Base-by-base conservation (phyloP, 2,329 filamentous ascomycete genomes). In the Fusarium sp. region DNA sequence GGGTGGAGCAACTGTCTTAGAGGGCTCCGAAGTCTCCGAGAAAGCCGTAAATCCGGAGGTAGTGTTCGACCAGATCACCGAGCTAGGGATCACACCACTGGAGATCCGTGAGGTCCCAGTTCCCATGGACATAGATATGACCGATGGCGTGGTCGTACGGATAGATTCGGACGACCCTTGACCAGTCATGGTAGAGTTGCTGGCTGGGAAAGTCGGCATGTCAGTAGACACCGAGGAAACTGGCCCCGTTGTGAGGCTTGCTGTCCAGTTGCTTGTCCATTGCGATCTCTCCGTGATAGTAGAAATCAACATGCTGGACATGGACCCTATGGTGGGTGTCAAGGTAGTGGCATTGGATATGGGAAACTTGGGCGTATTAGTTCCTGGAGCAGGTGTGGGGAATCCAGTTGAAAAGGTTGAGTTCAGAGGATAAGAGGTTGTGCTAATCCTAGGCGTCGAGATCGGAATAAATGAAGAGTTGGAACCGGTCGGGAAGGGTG, bases 41-140 rank as follows among this genome's bases (percentile, higher is more conserved):
- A 63, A 54, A 22, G 40, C 65, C 45, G 65, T 63, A 50, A 27
- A 35, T 13, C 9, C 50, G 31, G 60, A 75, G 25, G 68, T 78
- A 6, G 58, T 60, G 54, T 79, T 78, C 18, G 62, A 38, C 75
- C 77, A 72, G 45, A 62, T 63, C 25, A 20, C 63, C 27, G 68
- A 71, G 52, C 60, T 65, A n/a, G 64, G 66, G 52, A 66, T 47
- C 22, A 42, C 38, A 33, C 38, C 66, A 5, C 66, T 68, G 33
- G 79, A 78, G 31, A 72, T 52, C 20, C 47, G 45, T 40, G 74
- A 79, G 10, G 70, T 71, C 18, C 57, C 63, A 14, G 66, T 68
- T n/a, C 52, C 66, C 20, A 71, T 69, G 18, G 59, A 22, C 18
- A 60, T 59, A 20, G 63, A 65, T n/a, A 54, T 67, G 16, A 65